Evolutionary conservation across 2,329 filamentous ascomycete genomes (phyloP).

Genomic region (Alternaria arborescens): DNA sequence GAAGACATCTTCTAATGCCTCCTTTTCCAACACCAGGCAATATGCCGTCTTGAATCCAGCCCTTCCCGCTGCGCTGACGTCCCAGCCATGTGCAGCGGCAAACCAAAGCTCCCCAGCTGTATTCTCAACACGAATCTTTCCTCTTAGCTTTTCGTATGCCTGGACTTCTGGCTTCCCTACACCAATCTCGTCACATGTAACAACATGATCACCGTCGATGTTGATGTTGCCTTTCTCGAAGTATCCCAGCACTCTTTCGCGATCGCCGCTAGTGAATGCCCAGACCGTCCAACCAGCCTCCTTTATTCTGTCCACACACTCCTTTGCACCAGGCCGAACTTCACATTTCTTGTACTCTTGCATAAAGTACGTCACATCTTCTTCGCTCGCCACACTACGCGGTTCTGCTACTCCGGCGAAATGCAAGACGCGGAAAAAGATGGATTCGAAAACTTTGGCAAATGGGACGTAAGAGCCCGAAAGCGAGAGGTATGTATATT

Average conservation of each 20-base stretch:
- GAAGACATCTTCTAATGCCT: slow-evolving; percentile 61
- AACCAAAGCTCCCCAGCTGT: slow-evolving; percentile 59
- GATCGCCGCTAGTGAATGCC: slow-evolving; percentile 63
- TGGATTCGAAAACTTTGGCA: slow-evolving; percentile 53
- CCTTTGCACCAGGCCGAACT: slow-evolving; percentile 52
- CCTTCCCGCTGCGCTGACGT: slow-evolving; percentile 62
- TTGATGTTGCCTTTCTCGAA: slow-evolving; percentile 60
- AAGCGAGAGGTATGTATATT: slow-evolving; percentile 61
- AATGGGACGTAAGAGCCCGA: slow-evolving; percentile 56
- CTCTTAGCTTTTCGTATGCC: slow-evolving; percentile 58
- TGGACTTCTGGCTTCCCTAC: slow-evolving; percentile 61
- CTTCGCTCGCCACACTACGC: slow-evolving; percentile 53
- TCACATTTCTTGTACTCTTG: slow-evolving; percentile 47
- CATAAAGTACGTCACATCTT: slow-evolving; percentile 54
- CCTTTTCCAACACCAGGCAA: slow-evolving; percentile 62
- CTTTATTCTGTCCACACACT: slow-evolving; percentile 56
- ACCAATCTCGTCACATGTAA: slow-evolving; percentile 60
- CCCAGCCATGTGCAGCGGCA: slow-evolving; percentile 68
- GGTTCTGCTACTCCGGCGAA: slow-evolving; percentile 57
- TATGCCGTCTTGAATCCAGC: slow-evolving; percentile 64
- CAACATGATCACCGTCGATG: slow-evolving; percentile 61
- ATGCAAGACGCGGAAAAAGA: slow-evolving; percentile 60
- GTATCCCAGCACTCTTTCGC: slow-evolving; percentile 61
- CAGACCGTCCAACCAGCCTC: slow-evolving; percentile 62
- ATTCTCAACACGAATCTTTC: slow-evolving; percentile 50